Conservation (phyloP, 495 filamentous ascomycete species). For the Neurospora intermedia region DNA sequence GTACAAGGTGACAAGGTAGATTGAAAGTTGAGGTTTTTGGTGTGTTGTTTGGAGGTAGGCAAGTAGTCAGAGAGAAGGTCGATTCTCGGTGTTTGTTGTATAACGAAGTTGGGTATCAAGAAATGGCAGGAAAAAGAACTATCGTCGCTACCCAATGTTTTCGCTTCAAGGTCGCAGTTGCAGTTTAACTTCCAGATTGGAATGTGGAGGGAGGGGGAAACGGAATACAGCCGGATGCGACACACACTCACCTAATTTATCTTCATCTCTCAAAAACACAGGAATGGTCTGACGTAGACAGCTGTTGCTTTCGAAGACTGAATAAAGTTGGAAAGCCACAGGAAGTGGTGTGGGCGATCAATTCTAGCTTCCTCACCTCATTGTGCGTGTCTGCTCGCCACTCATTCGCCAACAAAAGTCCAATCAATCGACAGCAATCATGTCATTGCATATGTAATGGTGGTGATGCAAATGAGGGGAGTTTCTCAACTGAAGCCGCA, state of each 20-base stretch:
- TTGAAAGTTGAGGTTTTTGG: background rate
- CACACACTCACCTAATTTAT: background rate
- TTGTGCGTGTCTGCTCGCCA: background rate
- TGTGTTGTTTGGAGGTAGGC: background rate
- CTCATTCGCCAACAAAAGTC: background rate
- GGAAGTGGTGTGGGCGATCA: background rate
- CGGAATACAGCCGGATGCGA: background rate
- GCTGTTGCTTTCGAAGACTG: too few relatives aligned
- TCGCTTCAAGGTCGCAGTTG: background rate
- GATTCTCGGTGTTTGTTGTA: background rate
- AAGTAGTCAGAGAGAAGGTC: background rate
- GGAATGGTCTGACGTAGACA: background rate
- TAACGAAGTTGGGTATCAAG: background rate
- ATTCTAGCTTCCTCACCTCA: background rate
- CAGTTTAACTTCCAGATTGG: background rate
- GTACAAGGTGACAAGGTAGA: background rate
- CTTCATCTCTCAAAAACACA: background rate
- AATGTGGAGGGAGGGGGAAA: background rate
- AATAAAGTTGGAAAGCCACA: too few relatives aligned
- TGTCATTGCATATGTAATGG: background rate
- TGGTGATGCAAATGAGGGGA: background rate
- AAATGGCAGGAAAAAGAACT: background rate
- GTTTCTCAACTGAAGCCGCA: background rate
- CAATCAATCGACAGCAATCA: background rate
- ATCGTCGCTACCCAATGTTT: background rate